A percentile compares a stretch with the other conserved stretches of the same genome.
phyloP scores from a whole-genome alignment of 441 rosid species.

The Lepidium campestre region DNA sequence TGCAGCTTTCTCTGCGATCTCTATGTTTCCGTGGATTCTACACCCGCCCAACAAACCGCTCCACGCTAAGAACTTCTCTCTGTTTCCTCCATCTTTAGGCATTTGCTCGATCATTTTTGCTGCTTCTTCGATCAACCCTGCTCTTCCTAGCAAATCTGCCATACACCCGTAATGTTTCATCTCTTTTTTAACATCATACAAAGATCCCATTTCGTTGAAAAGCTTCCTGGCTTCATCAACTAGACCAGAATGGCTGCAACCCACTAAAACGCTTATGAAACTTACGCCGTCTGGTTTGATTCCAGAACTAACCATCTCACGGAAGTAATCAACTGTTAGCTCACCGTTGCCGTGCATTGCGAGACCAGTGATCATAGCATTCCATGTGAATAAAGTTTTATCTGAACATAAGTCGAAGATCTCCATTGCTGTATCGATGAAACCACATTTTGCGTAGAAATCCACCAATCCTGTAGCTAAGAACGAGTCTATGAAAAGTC shows the following conservation, averaged over 20 bases:
- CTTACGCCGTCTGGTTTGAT: slow-evolving; percentile 50
- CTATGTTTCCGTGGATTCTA: slow-evolving; percentile 58
- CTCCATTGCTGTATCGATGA: slow-evolving; percentile 35
- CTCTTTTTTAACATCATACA: slow-evolving; percentile 40
- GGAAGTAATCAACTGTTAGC: slow-evolving; percentile 39
- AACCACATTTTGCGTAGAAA: slow-evolving; percentile 64
- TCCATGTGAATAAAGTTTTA: slow-evolving; percentile 55
- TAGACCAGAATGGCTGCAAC: slow-evolving; percentile 71
- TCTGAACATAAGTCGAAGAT: slow-evolving; percentile 45
- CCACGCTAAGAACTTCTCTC: slow-evolving; percentile 48
- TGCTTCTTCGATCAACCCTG: slow-evolving; percentile 58
- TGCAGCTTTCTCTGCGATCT: slow-evolving; percentile 61
- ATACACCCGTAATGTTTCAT: slow-evolving; percentile 66
- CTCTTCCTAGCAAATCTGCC: slow-evolving; percentile 68
- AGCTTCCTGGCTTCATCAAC: slow-evolving; percentile 51
- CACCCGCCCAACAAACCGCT: slow-evolving; percentile 71
- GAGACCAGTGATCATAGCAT: slow-evolving; percentile 61
- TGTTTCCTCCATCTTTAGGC: slow-evolving; percentile 44
- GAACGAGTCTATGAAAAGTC: slow-evolving; percentile 40
- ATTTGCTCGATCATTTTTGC: slow-evolving; percentile 44
- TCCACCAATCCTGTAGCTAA: slow-evolving; percentile 63
- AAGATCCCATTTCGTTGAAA: slow-evolving; percentile 50
- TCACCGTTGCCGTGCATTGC: slow-evolving; percentile 58
- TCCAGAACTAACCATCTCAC: slow-evolving; percentile 41
- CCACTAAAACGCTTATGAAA: slow-evolving; percentile 55